Conservation (phyloP, 1,284 basidiomycete species). For the Ganoderma resinaceum region DNA sequence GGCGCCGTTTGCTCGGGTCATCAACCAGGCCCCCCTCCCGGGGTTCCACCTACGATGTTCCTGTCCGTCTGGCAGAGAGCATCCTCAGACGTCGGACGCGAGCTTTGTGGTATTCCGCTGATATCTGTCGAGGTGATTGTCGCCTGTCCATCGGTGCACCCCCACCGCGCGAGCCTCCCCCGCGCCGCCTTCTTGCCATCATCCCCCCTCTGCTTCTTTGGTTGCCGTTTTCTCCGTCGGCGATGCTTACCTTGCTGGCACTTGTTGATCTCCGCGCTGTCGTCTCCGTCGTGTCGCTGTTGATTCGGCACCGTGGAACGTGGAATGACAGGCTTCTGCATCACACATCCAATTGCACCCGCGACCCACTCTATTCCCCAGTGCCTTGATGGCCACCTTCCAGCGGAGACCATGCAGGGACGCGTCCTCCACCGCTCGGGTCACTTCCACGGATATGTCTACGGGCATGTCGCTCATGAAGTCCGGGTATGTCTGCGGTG, state of each 20-base stretch:
- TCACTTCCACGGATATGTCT: neutral
- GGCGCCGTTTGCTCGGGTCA: neutral
- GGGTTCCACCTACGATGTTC: neutral
- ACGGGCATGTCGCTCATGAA: neutral
- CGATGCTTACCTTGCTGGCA: neutral
- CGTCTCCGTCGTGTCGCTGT: neutral
- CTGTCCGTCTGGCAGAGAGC: neutral
- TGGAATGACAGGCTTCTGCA: neutral
- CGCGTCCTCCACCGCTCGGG: neutral
- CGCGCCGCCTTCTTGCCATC: slow-evolving; percentile 9
- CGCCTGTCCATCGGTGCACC: neutral
- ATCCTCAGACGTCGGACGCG: neutral
- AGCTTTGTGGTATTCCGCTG: neutral
- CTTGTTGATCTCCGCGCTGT: neutral
- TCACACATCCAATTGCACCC: neutral
- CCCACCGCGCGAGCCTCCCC: neutral
- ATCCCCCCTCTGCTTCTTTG: neutral
- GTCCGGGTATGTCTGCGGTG: neutral
- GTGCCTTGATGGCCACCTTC: neutral
- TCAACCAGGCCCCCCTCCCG: neutral
- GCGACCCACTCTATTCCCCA: neutral
- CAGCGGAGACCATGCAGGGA: neutral
- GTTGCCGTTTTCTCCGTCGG: neutral
- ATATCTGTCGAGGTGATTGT: neutral
- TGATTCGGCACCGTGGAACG: neutral